Evolutionary conservation across 805 yeast genomes (phyloP).

Genomic region (Hyphopichia homilentoma): DNA sequence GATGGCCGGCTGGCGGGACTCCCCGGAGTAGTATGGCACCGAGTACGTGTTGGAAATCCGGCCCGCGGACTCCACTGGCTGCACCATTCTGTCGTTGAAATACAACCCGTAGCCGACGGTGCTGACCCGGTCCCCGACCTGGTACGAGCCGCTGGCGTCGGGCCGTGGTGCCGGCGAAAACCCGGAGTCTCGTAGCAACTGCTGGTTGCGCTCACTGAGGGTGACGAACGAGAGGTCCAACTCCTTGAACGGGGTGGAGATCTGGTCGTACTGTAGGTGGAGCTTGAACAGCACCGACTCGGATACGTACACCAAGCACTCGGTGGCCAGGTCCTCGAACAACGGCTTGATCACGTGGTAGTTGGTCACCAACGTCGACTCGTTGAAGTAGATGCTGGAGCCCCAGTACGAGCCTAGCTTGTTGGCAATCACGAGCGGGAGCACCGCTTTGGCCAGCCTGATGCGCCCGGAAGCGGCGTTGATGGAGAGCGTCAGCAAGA

Average conservation of each 20-base stretch:
- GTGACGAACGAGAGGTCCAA: conserved; percentile 38
- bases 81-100: conserved; percentile 12
- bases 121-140: conserved; percentile 18
- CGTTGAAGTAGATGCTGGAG: conserved; percentile 33
- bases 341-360: conserved; percentile 34
- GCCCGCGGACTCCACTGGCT: conserved; percentile 35
- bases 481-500: not conserved
- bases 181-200: conserved; percentile 2
- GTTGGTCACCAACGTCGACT: conserved; percentile 35
- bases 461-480: not conserved
- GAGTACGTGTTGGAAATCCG: conserved; percentile 16
- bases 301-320: conserved; percentile 6
- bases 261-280: conserved; percentile 11
- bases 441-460: conserved; percentile 7
- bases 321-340: conserved; percentile 1
- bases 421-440: conserved; percentile 14
- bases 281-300: conserved; percentile 3
- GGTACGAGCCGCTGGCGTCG: not conserved
- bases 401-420: conserved; percentile 33
- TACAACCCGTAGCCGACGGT: conserved; percentile 42
- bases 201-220: conserved; percentile 10
- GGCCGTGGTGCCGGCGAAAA: not conserved
- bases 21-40: conserved; percentile 7
- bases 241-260: conserved; percentile 26
- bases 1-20: conserved; percentile 9